Evolutionary conservation across 139 green algal genomes (phyloP).

Genomic region (Tetradesmus lagerheimii): DNA sequence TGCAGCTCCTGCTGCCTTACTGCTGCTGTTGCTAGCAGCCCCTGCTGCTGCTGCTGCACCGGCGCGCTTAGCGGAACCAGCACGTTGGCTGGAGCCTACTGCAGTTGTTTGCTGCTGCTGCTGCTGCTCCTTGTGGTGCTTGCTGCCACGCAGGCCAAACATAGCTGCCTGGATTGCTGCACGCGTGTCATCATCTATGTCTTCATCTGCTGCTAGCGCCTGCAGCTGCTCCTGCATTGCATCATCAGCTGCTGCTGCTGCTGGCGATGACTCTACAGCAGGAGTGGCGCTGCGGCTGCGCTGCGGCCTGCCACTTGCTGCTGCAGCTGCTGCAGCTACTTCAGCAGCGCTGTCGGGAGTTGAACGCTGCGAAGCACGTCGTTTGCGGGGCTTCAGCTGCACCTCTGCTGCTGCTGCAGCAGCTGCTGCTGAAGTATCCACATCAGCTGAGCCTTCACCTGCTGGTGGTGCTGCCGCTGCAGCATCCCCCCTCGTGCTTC

Average conservation of each 20-base stretch:
- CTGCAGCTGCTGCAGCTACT: slow-evolving; percentile 14
- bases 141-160: background rate
- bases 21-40: background rate
- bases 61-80: background rate
- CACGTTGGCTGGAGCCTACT: background rate
- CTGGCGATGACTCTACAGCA: background rate
- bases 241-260: background rate
- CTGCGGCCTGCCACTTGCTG: background rate
- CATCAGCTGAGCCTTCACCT: background rate
- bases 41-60: slow-evolving; percentile 29
- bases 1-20: background rate
- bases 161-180: slow-evolving; percentile 22
- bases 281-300: background rate
- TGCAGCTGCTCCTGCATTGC: slow-evolving; percentile 17
- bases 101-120: slow-evolving; percentile 10
- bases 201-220: background rate
- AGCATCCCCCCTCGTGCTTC: background rate
- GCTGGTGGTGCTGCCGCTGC: background rate
- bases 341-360: background rate
- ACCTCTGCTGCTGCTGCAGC: slow-evolving; percentile 4
- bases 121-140: background rate
- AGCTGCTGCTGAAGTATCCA: no score
- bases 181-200: slow-evolving; percentile 11
- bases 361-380: background rate
- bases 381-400: background rate